Conservation (phyloP, 495 filamentous ascomycete species). For the Glutinoglossum americanum region DNA sequence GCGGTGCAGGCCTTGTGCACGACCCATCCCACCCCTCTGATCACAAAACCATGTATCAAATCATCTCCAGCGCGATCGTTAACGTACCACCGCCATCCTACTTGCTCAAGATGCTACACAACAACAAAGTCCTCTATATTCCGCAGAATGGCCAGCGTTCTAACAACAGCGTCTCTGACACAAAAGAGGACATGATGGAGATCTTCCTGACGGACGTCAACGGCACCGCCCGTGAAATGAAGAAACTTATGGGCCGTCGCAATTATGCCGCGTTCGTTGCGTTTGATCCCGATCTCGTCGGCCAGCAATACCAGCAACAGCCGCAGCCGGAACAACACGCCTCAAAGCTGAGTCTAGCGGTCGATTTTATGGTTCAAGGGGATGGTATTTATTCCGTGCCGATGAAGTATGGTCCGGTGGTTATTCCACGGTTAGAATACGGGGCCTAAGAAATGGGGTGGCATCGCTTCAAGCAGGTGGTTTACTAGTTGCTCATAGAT, state of each 20-base stretch:
- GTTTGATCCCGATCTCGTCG: slow-evolving; percentile 67
- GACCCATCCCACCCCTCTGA: slow-evolving; percentile 76
- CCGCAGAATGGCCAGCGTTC: slow-evolving; percentile 78
- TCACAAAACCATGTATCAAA: slow-evolving; percentile 98
- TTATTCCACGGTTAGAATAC: slow-evolving; percentile 81
- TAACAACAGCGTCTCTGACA: slow-evolving; percentile 45
- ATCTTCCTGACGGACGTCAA: slow-evolving; percentile 83
- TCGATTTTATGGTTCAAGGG: slow-evolving; percentile 94
- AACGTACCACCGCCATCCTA: slow-evolving; percentile 68
- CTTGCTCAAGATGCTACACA: slow-evolving; percentile 79
- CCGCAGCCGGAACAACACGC: slow-evolving; percentile 9
- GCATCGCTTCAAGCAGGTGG: neutral
- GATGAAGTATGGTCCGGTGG: slow-evolving; percentile 91
- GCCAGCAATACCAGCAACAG: slow-evolving; percentile 27
- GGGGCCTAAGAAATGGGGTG: slow-evolving; percentile 25
- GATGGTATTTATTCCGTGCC: slow-evolving; percentile 57
- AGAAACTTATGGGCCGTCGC: slow-evolving; percentile 73
- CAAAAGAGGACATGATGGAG: slow-evolving; percentile 99
- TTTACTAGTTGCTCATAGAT: neutral
- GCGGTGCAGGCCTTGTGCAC: slow-evolving; percentile 83
- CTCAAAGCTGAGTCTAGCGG: slow-evolving; percentile 57
- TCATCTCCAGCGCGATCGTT: slow-evolving; percentile 80
- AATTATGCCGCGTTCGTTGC: slow-evolving; percentile 92
- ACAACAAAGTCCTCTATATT: slow-evolving; percentile 73
- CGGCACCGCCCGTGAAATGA: slow-evolving; percentile 56